Evolutionary conservation across 257 asterid species (phyloP).

Genomic region (Fraxinus quadrangulata): DNA sequence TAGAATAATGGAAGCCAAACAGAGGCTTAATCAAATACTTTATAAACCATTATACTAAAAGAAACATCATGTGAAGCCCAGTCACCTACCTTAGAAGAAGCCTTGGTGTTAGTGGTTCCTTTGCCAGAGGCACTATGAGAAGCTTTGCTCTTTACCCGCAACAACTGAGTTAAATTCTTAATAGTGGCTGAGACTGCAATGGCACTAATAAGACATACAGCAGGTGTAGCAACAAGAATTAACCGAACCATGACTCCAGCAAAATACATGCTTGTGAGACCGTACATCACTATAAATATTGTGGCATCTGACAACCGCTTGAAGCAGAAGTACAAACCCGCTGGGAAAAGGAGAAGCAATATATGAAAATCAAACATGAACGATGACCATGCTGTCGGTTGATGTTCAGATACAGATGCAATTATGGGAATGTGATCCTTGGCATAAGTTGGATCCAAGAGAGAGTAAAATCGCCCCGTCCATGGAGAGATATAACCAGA

Average conservation of each 20-base stretch:
- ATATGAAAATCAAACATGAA: slow-evolving; percentile 98
- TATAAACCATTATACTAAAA: neutral
- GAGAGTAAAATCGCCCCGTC: slow-evolving; percentile 99
- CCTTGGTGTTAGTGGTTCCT: slow-evolving; percentile 70
- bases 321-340: slow-evolving; percentile 98
- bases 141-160: slow-evolving; percentile 70
- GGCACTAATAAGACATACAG: slow-evolving; percentile 95
- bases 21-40: slow-evolving; percentile 7
- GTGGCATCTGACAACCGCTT: slow-evolving; percentile 95
- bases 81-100: slow-evolving; percentile 73
- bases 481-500: slow-evolving; percentile 98
- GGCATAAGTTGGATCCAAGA: slow-evolving; percentile 95
- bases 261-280: slow-evolving; percentile 98
- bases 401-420: slow-evolving; percentile 99
- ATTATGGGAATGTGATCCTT: slow-evolving; percentile 98
- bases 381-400: slow-evolving; percentile 99
- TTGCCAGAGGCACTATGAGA: slow-evolving; percentile 57
- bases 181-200: slow-evolving; percentile 97
- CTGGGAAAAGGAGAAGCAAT: slow-evolving; percentile 86
- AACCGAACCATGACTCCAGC: slow-evolving; percentile 99
- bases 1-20: too few species aligned
- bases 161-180: slow-evolving; percentile 84
- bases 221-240: slow-evolving; percentile 98
- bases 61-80: neutral
- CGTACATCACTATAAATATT: slow-evolving; percentile 93